A percentile compares a stretch with the other conserved stretches of the same genome.
These are phyloP conservation scores for Globisporangium parvum DNA, from an alignment of 352 stramenopile genomes.

Conservation along the genomic window DNA sequence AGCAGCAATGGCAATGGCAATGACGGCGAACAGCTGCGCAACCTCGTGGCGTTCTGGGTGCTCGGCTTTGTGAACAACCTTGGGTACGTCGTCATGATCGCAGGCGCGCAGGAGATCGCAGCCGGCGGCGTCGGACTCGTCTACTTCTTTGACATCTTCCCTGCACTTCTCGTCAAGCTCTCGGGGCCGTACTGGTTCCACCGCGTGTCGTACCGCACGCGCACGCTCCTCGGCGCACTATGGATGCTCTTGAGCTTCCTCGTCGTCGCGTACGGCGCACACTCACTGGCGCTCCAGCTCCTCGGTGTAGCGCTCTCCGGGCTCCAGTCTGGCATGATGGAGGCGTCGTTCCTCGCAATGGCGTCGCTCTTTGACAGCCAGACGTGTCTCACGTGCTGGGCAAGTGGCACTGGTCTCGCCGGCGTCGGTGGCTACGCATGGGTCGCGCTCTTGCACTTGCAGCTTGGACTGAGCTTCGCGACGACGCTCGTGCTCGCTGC, in stretches of 20 bases:
- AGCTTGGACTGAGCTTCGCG: slow-evolving; percentile 59
- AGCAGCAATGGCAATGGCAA: background rate
- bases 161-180: slow-evolving; percentile 84
- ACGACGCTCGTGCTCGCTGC: slow-evolving; percentile 48
- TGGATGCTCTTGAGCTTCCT: slow-evolving; percentile 84
- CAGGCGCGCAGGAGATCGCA: slow-evolving; percentile 89
- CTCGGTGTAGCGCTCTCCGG: slow-evolving; percentile 85
- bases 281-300: slow-evolving; percentile 71
- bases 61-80: slow-evolving; percentile 93
- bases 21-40: slow-evolving; percentile 36
- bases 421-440: slow-evolving; percentile 89
- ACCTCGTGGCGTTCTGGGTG: slow-evolving; percentile 86
- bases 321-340: slow-evolving; percentile 86
- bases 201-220: slow-evolving; percentile 80
- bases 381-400: slow-evolving; percentile 87
- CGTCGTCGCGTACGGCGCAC: slow-evolving; percentile 52
- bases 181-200: slow-evolving; percentile 94
- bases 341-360: slow-evolving; percentile 87
- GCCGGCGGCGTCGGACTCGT: slow-evolving; percentile 89
- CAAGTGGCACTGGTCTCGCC: slow-evolving; percentile 89
- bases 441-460: slow-evolving; percentile 72
- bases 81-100: slow-evolving; percentile 94
- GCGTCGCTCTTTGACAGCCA: slow-evolving; percentile 76
- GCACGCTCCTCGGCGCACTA: slow-evolving; percentile 60
- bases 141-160: slow-evolving; percentile 91